Evolutionary conservation across 2,329 filamentous ascomycete species (phyloP), one percentile per base, ranked within the genome.

Genomic region (Colletotrichum somersetense): DNA sequence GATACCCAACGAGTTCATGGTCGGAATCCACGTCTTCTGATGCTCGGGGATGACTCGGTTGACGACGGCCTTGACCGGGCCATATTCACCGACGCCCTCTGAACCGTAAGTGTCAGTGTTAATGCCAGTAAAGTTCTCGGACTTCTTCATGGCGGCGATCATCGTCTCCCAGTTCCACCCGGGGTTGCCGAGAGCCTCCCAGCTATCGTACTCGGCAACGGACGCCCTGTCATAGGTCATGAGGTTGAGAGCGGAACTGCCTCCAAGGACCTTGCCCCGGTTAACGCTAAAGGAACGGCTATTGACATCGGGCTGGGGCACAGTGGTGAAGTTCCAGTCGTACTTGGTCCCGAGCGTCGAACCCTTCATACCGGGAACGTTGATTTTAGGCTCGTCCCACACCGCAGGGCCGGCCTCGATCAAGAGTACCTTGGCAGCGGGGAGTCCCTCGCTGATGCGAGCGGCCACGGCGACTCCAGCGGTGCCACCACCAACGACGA

Each of bases 181-280:
- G 2, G 71, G 67, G 55, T 80, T 81, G 1, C 80, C 80, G 4
- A 82, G 75, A 0, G 74, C 75, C 35, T 78, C 80, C 80, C 80
- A 81, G 44, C 77, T 77, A 70, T 82, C 77, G 56, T 81, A 80
- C 50, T 81, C 79, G 46, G 71, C 74, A 10, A 73, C 74, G 14
- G 77, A 73, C 3, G 78, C 79, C 5, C 80, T 75, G 63, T 81
- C 79, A 69, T 79, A 81, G 38, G 78, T 76, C 79, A 81, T 79
- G 57, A 85, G 82, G 73, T 87, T 87, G 40, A 87, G 72, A 0
- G 84, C 80, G 26, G 80, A 83, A 44, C 81, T 83, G 16, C 85
- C 85, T 16, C 85, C 85, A 0, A 88, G 79, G 0, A 85, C 82
- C 61, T 84, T 83, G 14, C 84, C 85, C 7, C 84, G 79, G 18